Base-by-base conservation (phyloP, 805 yeast species). In the Candida awuae region DNA sequence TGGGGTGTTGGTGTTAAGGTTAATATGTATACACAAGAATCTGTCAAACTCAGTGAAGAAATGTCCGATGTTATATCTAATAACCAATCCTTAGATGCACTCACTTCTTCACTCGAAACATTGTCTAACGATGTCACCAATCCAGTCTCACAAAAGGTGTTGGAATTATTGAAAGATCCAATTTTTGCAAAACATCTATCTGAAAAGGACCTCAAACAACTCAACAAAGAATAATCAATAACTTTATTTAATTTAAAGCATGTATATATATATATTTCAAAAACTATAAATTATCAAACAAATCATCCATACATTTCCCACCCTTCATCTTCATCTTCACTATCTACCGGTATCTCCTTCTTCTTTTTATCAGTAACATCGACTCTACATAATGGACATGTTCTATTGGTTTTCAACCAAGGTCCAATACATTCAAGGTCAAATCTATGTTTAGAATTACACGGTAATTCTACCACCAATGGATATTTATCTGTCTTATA, bases 341-440 rank as follows among this genome's bases (percentile, higher is more conserved):
- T 73, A 16, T 65, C 69, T 13, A 61, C 62, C 13, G 58, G 54
- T 43, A 40, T 43, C 38, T 50, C 56, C 10, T 50, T 63, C 55
- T 49, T 60, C 56, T 63, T 73, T 64, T 63, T 73, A 37, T 67
- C 72, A 16, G 73, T 56, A 19, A 88, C 74, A 52, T 86, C 80
- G 44, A 71, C 75, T 47, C 97, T 68, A 55, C 97, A 90, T 51
- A 90, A 59, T 0, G 97, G 97, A 54, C 97, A 88, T 0, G 85
- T 80, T 2, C 72, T 64, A 49, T 81, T 76, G 37, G 77, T 65
- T 46, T 75, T 73, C 37, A 90, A 66, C 97, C 97, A 88, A 0
- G 94, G 92, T 0, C 82, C 80, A 28, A 90, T 77, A 56, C 97
- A 88, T 49, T 90, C 97, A 47, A 87, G 65, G 55, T 88, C 97